Evolutionary conservation across 768 basidiomycete genomes (phyloP).

Genomic region (Termitomyces sp.): DNA sequence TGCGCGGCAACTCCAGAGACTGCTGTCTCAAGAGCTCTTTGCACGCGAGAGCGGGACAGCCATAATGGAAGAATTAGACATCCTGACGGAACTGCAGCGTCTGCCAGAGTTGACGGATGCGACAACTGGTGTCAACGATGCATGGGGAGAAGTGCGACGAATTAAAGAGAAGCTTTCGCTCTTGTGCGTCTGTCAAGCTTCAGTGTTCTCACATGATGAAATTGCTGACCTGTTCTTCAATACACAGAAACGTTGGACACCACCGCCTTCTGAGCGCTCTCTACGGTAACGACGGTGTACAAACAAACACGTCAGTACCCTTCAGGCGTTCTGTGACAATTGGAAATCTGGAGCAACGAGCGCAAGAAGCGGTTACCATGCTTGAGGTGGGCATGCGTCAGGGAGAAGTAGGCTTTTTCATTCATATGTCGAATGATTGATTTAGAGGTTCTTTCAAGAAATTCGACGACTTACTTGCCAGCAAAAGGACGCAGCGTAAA

Average conservation of each 20-base stretch:
- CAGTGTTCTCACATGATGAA: not conserved
- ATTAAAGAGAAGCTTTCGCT: constrained; percentile 1
- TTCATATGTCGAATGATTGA: not conserved
- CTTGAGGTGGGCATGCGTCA: not conserved
- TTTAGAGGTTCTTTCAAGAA: not conserved
- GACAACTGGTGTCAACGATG: not conserved
- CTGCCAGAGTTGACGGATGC: not conserved
- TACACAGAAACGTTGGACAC: not conserved
- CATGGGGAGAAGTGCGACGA: not conserved
- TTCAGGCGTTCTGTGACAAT: not conserved
- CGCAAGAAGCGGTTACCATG: constrained; percentile 1
- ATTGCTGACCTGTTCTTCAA: not conserved
- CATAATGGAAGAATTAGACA: constrained; percentile 14
- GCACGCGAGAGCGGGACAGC: not conserved
- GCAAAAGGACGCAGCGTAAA: constrained; percentile 7
- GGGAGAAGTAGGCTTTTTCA: not conserved
- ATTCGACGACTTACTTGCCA: not conserved
- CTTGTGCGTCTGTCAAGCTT: not conserved
- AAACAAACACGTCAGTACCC: constrained; percentile 6
- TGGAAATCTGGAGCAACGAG: not conserved
- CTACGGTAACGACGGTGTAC: not conserved
- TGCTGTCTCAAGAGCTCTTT: constrained; percentile 8
- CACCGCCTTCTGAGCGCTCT: not conserved
- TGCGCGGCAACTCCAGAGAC: constrained; percentile 7
- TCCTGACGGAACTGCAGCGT: constrained; percentile 15